Percentiles rank a stretch among this genome's conserved stretches.
phyloP scores from a whole-genome alignment of 106 monocot genomes.

The Iris macrosiphon region DNA sequence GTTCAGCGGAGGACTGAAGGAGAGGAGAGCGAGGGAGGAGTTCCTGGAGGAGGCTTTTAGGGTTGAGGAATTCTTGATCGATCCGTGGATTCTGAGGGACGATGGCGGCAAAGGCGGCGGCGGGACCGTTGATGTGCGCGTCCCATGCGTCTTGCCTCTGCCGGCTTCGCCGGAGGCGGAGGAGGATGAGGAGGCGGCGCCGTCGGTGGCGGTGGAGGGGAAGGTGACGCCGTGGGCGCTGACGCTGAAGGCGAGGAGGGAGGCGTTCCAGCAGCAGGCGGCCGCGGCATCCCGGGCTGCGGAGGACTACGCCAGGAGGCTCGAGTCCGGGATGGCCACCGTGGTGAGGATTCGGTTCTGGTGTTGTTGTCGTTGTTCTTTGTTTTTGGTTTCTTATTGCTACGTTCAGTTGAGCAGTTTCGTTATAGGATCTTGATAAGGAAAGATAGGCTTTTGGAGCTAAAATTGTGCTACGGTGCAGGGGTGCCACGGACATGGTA shows the following conservation, averaged over 20 bases:
- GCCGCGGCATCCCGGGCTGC: slow-evolving; percentile 52
- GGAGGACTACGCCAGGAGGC: slow-evolving; percentile 66
- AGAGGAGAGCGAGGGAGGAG: slow-evolving; percentile 11
- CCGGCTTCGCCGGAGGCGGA: slow-evolving; percentile 3
- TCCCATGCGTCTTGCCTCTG: slow-evolving; percentile 34
- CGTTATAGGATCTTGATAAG: too few relatives aligned
- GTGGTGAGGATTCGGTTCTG: too few relatives aligned
- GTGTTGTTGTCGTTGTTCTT: too few relatives aligned
- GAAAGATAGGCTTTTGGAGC: too few relatives aligned
- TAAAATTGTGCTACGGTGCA: too few relatives aligned
- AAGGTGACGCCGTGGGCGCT: too few relatives aligned
- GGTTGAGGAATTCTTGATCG: slow-evolving; percentile 60
- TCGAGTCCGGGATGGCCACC: slow-evolving; percentile 45
- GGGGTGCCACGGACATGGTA: too few relatives aligned
- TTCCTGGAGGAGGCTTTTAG: slow-evolving; percentile 34
- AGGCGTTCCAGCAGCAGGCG: slow-evolving; percentile 59
- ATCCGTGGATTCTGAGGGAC: slow-evolving; percentile 64
- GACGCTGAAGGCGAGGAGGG: slow-evolving; percentile 37
- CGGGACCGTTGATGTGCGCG: slow-evolving; percentile 56
- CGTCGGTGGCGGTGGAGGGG: too few relatives aligned
- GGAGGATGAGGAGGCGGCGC: slow-evolving; percentile 18
- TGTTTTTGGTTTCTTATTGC: too few relatives aligned
- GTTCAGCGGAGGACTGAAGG: slow-evolving; percentile 20
- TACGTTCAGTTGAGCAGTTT: too few relatives aligned
- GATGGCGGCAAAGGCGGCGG: neutral